These are phyloP conservation scores for Hordeum pubiflorum DNA, from an alignment of 202 grass and related monocot species.

Conservation along the genomic window DNA sequence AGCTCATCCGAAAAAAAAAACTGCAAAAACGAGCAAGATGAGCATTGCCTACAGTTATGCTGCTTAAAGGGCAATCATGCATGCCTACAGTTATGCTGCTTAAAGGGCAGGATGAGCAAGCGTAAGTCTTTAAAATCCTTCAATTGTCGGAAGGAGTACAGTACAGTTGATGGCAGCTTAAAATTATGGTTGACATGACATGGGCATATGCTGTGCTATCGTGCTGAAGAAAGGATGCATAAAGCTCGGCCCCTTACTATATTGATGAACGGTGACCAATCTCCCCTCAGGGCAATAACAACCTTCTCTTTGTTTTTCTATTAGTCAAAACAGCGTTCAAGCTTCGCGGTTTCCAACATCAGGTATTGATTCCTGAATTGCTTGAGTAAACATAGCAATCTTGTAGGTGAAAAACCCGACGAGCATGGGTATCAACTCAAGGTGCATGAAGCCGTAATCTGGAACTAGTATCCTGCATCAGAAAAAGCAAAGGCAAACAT, in stretches of 20 bases:
- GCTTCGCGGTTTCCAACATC: conserved; percentile 38
- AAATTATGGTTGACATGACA: conserved; percentile 14
- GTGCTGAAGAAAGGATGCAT: conserved; percentile 18
- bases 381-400: conserved; percentile 70
- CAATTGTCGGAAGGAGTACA: conserved; percentile 1
- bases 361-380: conserved; percentile 59
- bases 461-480: conserved; percentile 83
- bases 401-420: conserved; percentile 96
- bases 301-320: conserved; percentile 27
- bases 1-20: too few species aligned
- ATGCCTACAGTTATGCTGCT: conserved; percentile 12
- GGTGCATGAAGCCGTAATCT: conserved; percentile 73
- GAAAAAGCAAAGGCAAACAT: conserved; percentile 4
- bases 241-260: conserved; percentile 22
- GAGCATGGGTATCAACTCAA: conserved; percentile 94
- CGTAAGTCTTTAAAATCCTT: conserved; percentile 6
- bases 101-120: neutral
- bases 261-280: conserved; percentile 8
- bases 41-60: neutral
- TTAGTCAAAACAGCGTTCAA: conserved; percentile 36
- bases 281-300: neutral
- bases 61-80: neutral
- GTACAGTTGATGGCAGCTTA: neutral
- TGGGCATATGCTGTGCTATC: neutral
- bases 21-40: neutral